Evolutionary conservation across 2,329 filamentous ascomycete genomes (phyloP), one percentile per base, ranked within the genome.

Genomic region (Talaromyces atroroseus): DNA sequence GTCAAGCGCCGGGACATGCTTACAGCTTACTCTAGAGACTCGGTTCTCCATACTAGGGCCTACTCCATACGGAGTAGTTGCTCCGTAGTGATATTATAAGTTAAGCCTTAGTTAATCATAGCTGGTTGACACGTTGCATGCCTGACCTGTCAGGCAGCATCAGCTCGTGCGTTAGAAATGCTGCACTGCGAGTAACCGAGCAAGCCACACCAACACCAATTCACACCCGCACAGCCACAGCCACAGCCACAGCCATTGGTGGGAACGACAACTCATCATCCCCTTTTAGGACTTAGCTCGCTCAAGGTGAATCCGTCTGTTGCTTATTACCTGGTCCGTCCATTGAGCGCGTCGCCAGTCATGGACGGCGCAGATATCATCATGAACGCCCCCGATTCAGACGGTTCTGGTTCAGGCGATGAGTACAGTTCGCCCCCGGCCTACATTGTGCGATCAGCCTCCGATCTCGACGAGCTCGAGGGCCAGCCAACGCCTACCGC

Each of bases 361-460:
- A 74, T 77, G 74, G 75, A 78, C 66, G 69, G 70, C 56, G 66
- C 74, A 52, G 75, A 75, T 58, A 65, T 72, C 58, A 63, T 67
- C n/a, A 26, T 49, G 32, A 70, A 67, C 45, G 64, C 68, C 58
- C 45, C 45, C 36, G 74, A 76, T 57, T 74, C 72, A 16, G 72
- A 73, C 55, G 70, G 68, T 57, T 73, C 68, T 34, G 74, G 71
- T 34, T 76, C 73, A 16, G 71, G 72, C 38, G 74, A 76, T 56
- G 74, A 76, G 56, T 69, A 68, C 58, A 46, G 36, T 12, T 63
- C 70, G 38, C 65, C 67, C 20, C 66, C 69, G 26, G 58, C 68
- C n/a, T 71, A 71, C 46, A 63, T 66, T 11, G 40, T 68, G 23
- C 70, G 70, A 40, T 49, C 63, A 20, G 64, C 63, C 42, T 68